These are phyloP conservation scores for Artemisia argyi DNA, from an alignment of 129 eudicot genomes.

Conservation along the genomic window DNA sequence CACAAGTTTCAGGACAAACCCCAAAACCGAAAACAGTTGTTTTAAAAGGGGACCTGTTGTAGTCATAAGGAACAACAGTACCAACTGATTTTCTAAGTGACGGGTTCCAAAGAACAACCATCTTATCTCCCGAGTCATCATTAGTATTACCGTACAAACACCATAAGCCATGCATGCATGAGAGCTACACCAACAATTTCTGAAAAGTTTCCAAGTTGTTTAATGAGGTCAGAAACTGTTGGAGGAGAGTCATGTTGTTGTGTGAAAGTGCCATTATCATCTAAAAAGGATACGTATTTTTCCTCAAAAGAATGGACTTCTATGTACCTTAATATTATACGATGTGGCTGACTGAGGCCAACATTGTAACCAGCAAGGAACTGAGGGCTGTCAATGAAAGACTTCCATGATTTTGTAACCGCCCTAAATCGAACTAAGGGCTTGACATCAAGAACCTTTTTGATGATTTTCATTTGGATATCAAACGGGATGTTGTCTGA, in stretches of 20 bases:
- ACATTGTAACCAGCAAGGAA: neutral
- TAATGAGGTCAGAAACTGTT: neutral
- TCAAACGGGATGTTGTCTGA: neutral
- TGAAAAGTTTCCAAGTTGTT: neutral
- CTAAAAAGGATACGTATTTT: neutral
- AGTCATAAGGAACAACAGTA: neutral
- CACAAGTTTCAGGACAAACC: constrained; percentile 8
- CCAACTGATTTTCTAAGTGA: neutral
- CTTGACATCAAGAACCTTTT: neutral
- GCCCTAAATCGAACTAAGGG: neutral
- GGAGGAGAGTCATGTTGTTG: neutral
- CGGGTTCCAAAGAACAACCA: neutral
- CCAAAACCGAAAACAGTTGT: constrained; percentile 1
- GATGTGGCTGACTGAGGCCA: neutral
- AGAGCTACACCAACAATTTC: neutral
- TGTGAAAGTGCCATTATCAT: neutral
- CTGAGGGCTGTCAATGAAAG: neutral
- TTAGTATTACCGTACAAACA: neutral
- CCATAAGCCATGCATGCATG: neutral
- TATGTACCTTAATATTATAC: neutral
- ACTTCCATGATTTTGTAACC: neutral
- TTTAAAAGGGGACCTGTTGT: no score
- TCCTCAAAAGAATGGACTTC: neutral
- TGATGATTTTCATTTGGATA: neutral
- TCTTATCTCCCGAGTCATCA: neutral